A percentile compares a stretch with the other conserved stretches of the same genome.
Evolutionary conservation across 1,284 basidiomycete species (phyloP).

Genomic region (Ustilago loliicola): DNA sequence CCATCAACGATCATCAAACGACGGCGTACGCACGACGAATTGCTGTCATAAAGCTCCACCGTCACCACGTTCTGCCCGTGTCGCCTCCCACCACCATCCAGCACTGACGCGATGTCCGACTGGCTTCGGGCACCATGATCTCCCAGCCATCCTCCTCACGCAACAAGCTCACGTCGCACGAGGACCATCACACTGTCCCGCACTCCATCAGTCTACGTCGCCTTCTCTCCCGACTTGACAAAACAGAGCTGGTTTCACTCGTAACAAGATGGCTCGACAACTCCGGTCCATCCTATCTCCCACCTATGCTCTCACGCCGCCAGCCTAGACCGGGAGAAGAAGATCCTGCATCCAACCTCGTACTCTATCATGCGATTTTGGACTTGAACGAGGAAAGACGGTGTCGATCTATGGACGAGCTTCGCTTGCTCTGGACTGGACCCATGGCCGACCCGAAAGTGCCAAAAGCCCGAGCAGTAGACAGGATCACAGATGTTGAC

Average conservation of each 20-base stretch:
- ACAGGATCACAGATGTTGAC: constrained; percentile 54
- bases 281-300: constrained; percentile 32
- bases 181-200: constrained; percentile 34
- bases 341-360: constrained; percentile 37
- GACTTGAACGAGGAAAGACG: constrained; percentile 55
- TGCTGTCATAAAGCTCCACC: neutral
- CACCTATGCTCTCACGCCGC: constrained; percentile 49
- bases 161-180: constrained; percentile 38
- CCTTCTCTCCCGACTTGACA: constrained; percentile 45
- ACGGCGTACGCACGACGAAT: neutral
- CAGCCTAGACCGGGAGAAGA: constrained; percentile 34
- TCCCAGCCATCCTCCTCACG: constrained; percentile 45
- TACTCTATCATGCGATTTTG: constrained; percentile 44
- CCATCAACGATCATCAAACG: neutral
- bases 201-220: constrained; percentile 46
- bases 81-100: neutral
- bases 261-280: constrained; percentile 46
- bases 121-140: constrained; percentile 30
- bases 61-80: neutral
- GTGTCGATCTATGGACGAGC: constrained; percentile 46
- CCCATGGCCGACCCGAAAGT: constrained; percentile 57
- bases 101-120: neutral
- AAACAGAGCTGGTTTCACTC: constrained; percentile 39
- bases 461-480: constrained; percentile 53
- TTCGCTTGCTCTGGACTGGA: constrained; percentile 46